Evolutionary conservation across 768 basidiomycete species (phyloP), one percentile per base, ranked within the genome.

Genomic region (Lentinula sp.): DNA sequence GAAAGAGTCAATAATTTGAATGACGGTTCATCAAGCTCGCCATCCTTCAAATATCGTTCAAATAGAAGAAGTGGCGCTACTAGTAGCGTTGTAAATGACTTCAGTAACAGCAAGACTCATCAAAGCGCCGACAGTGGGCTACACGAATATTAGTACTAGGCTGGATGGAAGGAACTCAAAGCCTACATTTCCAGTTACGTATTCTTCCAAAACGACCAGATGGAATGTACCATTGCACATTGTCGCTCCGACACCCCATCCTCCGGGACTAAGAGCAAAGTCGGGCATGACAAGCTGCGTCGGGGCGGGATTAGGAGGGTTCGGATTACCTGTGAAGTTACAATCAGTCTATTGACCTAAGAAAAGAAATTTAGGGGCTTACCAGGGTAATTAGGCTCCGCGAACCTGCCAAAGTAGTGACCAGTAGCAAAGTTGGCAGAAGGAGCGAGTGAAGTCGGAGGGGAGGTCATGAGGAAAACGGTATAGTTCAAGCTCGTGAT

Each of bases 341-440:
- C 13, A 20, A 18, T 54, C 8, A 36, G 32, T 41, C 10, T 28
- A 36, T 43, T n/a, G 39, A 28, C 20, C 4, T 6, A 50, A 8
- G 4, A 51, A 35, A 6, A 32, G 23, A 48, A 12, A 35, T 32
- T 35, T 48, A 12, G 10, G 36, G 13, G 65, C 70, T 62, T 43
- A 76, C 77, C 76, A 48, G 79, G 79, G 62, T 76, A 81, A 61
- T 78, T 81, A 28, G 73, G 69, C 33, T 71, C 71, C 32, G 79
- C 71, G 65, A 72, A 81, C 7, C 74, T 69, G 12, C 81, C 81
- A 63, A 81, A 79, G 67, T 71, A 80, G 62, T 76, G 71, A 2
- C 79, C 78, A 36, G 66, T 72, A 33, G 72, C 73, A 57, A 73
- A 74, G 35, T 72, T 65, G 9, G 70, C 68, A 9, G 70, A 59